Conservation (phyloP, 2,329 filamentous ascomycete genomes). For the Trichothecium roseum region DNA sequence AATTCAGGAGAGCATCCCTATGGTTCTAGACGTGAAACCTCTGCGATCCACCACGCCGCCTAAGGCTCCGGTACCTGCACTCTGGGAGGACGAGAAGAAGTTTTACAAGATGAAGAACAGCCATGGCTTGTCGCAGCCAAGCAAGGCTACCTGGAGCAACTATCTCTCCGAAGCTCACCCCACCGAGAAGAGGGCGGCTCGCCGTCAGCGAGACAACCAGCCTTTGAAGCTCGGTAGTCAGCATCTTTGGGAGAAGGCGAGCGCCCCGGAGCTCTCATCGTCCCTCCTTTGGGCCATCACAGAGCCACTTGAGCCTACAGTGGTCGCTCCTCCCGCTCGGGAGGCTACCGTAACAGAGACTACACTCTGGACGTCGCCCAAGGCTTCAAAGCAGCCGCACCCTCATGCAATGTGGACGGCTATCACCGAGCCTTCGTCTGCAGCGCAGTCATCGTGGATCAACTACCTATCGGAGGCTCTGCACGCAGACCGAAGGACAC, state of each 20-base stretch:
- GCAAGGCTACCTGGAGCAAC: constrained; percentile 18
- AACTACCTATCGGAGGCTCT: neutral
- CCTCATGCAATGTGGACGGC: too few species aligned
- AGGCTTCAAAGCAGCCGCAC: too few species aligned
- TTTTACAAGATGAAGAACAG: neutral
- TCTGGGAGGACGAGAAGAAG: constrained; percentile 5
- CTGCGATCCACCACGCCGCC: neutral
- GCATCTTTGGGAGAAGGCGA: neutral
- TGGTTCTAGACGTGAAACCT: neutral
- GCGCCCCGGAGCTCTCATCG: neutral
- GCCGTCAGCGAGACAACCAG: too few species aligned
- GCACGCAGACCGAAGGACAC: neutral
- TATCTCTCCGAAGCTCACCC: neutral
- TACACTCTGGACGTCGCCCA: too few species aligned
- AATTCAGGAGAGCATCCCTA: constrained; percentile 1
- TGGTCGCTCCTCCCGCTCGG: too few species aligned
- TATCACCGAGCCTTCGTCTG: too few species aligned
- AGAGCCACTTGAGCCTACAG: too few species aligned
- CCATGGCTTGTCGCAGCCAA: constrained; percentile 23
- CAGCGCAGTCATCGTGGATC: too few species aligned
- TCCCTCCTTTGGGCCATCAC: neutral
- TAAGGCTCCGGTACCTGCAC: neutral
- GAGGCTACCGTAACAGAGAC: too few species aligned
- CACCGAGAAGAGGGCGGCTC: neutral
- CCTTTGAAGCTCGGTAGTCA: neutral